phyloP scores from a whole-genome alignment of 148 eudicot species.

The Chenopodium formosanum region DNA sequence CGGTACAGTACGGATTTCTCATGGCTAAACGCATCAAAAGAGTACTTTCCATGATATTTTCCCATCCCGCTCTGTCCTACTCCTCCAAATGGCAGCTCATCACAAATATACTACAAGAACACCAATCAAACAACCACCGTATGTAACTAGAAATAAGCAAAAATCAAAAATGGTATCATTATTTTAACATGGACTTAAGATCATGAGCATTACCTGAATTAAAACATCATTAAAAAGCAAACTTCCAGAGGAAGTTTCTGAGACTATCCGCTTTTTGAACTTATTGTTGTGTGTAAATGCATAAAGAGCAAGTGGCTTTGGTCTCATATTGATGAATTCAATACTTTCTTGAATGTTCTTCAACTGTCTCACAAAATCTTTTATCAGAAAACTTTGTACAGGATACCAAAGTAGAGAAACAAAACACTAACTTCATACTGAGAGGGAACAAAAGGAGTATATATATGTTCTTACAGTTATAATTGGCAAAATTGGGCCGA shows the following conservation, averaged over 20 bases:
- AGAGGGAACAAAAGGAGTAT: not conserved
- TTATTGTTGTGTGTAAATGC: constrained; percentile 71
- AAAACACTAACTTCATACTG: not conserved
- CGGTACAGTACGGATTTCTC: constrained; percentile 73
- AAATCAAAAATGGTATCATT: not conserved
- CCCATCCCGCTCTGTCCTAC: constrained; percentile 92
- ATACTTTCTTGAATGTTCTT: constrained; percentile 70
- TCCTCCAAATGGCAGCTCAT: constrained; percentile 87
- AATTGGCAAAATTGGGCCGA: constrained; percentile 93
- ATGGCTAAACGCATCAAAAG: constrained; percentile 89
- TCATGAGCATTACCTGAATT: constrained; percentile 47
- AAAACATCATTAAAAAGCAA: constrained; percentile 74
- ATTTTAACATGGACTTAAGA: not conserved
- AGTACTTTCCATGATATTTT: constrained; percentile 89
- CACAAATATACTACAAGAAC: constrained; percentile 62
- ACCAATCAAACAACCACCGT: not conserved
- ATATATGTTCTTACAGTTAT: constrained; percentile 51
- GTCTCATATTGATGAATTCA: constrained; percentile 67
- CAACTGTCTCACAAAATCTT: constrained; percentile 37
- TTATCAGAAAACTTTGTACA: not conserved
- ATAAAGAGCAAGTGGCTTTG: constrained; percentile 77
- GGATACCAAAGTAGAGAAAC: not conserved
- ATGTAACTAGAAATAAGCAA: not conserved
- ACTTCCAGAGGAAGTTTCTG: constrained; percentile 89
- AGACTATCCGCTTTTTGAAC: constrained; percentile 49